Evolutionary conservation across 2,329 filamentous ascomycete species (phyloP).

Genomic region (Triangularia verruculosa): DNA sequence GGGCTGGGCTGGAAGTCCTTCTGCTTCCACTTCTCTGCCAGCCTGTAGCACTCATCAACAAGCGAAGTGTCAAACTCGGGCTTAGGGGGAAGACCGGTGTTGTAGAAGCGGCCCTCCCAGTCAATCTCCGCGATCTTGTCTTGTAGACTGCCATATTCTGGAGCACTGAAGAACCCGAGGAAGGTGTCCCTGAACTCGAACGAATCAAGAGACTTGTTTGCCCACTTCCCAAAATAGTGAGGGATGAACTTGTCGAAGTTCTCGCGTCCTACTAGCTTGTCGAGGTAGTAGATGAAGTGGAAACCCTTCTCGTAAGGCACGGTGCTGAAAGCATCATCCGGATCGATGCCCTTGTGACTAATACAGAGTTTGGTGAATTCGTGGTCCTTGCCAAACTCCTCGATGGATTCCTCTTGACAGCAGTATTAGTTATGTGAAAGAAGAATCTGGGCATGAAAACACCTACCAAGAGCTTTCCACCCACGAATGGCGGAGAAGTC

Average conservation of each 20-base stretch:
- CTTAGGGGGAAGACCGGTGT: constrained; percentile 84
- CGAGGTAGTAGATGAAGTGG: constrained; percentile 87
- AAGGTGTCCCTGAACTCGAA: constrained; percentile 92
- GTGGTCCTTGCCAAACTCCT: constrained; percentile 76
- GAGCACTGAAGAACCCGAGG: constrained; percentile 72
- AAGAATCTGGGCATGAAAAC: not conserved
- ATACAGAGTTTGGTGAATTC: constrained; percentile 91
- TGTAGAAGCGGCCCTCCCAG: constrained; percentile 88
- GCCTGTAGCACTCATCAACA: constrained; percentile 77
- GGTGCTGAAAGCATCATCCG: constrained; percentile 90
- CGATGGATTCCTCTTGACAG: constrained; percentile 66
- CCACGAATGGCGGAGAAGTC: constrained; percentile 96
- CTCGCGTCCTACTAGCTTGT: constrained; percentile 77
- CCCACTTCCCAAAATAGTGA: constrained; percentile 86
- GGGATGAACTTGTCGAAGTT: constrained; percentile 95
- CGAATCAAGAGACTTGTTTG: constrained; percentile 82
- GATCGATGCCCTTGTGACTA: constrained; percentile 84
- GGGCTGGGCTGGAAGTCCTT: constrained; percentile 61
- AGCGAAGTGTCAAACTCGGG: constrained; percentile 86
- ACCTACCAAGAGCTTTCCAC: constrained; percentile 75
- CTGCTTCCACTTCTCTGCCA: constrained; percentile 78
- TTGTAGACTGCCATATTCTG: constrained; percentile 60
- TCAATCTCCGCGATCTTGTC: constrained; percentile 71
- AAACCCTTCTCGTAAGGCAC: constrained; percentile 97
- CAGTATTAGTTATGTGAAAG: not conserved